Percentiles rank a stretch among this genome's conserved stretches.
These are phyloP conservation scores for Boletus sensibilis DNA, from an alignment of 768 basidiomycete genomes.

Conservation along the genomic window DNA sequence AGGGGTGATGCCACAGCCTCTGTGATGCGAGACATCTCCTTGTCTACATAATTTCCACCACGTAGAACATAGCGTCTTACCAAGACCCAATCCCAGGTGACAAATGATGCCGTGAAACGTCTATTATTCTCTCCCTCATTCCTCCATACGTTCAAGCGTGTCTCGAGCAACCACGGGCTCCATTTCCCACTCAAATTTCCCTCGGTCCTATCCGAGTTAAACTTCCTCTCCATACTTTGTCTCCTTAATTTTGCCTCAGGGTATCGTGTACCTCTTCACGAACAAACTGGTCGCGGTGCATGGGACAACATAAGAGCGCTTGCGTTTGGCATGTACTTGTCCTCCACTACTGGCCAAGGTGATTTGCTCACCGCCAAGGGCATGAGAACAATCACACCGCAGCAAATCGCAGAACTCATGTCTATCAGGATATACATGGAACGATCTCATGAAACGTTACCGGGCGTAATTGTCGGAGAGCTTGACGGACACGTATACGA, in stretches of 20 bases:
- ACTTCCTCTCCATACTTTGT: conserved; percentile 73
- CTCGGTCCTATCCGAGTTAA: conserved; percentile 71
- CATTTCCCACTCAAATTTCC: conserved; percentile 78
- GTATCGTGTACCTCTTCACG: conserved; percentile 72
- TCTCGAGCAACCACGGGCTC: conserved; percentile 66
- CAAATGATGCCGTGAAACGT: conserved; percentile 52
- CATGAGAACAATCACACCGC: conserved; percentile 51
- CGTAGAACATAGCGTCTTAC: conserved; percentile 8
- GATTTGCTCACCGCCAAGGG: conserved; percentile 68
- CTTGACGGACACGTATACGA: conserved; percentile 73
- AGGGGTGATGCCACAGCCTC: neutral
- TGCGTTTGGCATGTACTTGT: conserved; percentile 68
- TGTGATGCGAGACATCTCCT: neutral
- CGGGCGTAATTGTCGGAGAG: conserved; percentile 71
- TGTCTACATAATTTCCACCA: neutral
- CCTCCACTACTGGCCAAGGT: conserved; percentile 51
- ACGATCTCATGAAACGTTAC: conserved; percentile 62
- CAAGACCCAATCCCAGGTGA: conserved; percentile 45
- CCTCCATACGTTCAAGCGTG: conserved; percentile 56
- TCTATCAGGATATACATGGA: conserved; percentile 69
- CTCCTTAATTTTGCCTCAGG: conserved; percentile 84
- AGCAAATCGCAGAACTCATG: conserved; percentile 72
- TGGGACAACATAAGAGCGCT: conserved; percentile 82
- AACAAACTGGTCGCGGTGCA: conserved; percentile 72
- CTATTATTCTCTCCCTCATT: conserved; percentile 67